Conservation (phyloP, 2,329 filamentous ascomycete species). For the Fusarium sp. region DNA sequence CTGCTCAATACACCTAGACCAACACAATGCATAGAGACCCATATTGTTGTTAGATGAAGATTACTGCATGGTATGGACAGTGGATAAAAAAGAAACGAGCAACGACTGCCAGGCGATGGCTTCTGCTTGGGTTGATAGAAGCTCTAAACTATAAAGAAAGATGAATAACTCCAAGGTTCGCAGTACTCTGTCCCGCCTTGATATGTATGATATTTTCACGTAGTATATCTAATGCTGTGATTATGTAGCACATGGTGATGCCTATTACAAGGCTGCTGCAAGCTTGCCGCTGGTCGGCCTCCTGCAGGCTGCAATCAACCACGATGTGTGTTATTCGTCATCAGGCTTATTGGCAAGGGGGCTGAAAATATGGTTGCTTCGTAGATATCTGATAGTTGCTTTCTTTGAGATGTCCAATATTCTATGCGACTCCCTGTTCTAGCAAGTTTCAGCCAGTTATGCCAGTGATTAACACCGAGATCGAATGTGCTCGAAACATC, state of each 20-base stretch:
- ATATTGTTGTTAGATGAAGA: constrained; percentile 35
- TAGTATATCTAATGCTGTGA: not conserved
- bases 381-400: not conserved
- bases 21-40: constrained; percentile 19
- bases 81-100: constrained; percentile 27
- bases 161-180: constrained; percentile 20
- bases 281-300: constrained; percentile 27
- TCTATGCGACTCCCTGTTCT: not conserved
- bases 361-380: not conserved
- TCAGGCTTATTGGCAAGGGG: not conserved
- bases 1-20: constrained; percentile 6
- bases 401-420: not conserved
- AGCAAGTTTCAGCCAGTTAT: not conserved
- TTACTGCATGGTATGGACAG: constrained; percentile 25
- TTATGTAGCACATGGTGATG: not conserved
- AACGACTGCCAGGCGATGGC: constrained; percentile 21
- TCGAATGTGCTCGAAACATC: constrained; percentile 16
- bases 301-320: constrained; percentile 16
- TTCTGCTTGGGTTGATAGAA: constrained; percentile 37
- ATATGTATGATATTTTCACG: not conserved
- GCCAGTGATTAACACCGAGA: not conserved
- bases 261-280: not conserved
- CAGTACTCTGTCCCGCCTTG: not conserved
- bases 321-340: not conserved
- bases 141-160: constrained; percentile 39